Evolutionary conservation across 139 green algal genomes (phyloP), one percentile per base, ranked within the genome.

Genomic region (Chlorella sorokiniana): DNA sequence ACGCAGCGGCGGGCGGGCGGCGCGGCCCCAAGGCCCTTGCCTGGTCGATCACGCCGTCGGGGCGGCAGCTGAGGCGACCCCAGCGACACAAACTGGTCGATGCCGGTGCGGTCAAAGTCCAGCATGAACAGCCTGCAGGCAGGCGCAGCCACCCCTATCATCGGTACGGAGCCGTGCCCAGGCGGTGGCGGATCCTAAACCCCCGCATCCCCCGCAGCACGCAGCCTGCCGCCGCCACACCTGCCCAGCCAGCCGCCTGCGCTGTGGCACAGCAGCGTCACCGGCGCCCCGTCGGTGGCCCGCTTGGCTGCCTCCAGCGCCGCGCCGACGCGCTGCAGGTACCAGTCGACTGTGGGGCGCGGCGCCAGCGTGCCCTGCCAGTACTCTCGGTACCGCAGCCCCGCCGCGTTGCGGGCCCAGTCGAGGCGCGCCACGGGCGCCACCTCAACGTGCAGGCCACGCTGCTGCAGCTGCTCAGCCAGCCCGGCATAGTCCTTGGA

Each of bases 311-410:
- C 69, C 23, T 93, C 87, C 59, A 96, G 85, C 6, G 94, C 91
- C 25, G 77, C 54, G 11, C 86, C 76, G 22, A 97, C 87, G 0
- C 88, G 81, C 1, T 92, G 52, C 76, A 98, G 82, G 76, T 97
- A 97, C 93, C 96, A 99, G 88, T 98, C 91, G 3, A 99, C 95
- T 8, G 73, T 79, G 37, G 73, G 73, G 18, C 96, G 82, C 8
- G 96, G 96, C 73, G 92, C 90, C 4, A 99, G 88, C 1, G 90
- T 96, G 9, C 96, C 96, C 37, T 76, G 83, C 96, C 96, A 99
- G 89, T 97, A 99, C 51, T 90, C 91, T 6, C 56, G 22, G 65
- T 97, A 89, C 25, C 88, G 82, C 0, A 98, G 82, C 0, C 95
- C 96, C 0, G 88, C 87, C 8, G 94, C 95, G 81, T 98, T 98